These are phyloP conservation scores for Thalia dealbata DNA, from an alignment of 176 grass and related monocot species.

Conservation along the genomic window DNA sequence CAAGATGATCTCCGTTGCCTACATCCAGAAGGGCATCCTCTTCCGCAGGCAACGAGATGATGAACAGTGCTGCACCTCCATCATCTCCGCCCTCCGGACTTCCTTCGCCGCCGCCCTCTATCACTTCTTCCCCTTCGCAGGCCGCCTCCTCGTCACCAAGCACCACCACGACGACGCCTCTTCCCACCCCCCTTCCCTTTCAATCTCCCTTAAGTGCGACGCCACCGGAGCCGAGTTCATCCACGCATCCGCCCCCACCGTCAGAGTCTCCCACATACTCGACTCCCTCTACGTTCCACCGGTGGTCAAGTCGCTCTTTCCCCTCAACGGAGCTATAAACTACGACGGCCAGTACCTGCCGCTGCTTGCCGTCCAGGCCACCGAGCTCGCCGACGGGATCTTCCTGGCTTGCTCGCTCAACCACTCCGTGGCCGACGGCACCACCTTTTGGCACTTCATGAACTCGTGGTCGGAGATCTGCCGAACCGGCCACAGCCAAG, in stretches of 20 bases:
- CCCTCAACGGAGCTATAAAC: background rate
- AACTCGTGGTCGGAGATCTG: slow-evolving; percentile 46
- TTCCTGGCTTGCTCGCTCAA: slow-evolving; percentile 23
- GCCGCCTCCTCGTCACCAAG: background rate
- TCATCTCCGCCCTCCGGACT: background rate
- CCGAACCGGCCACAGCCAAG: slow-evolving; percentile 13
- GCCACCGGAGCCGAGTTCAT: slow-evolving; percentile 27
- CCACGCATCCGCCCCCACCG: slow-evolving; percentile 15
- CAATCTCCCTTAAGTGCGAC: slow-evolving; percentile 4
- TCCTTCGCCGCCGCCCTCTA: slow-evolving; percentile 24
- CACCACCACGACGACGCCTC: background rate
- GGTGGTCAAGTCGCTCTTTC: slow-evolving; percentile 16
- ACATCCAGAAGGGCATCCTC: slow-evolving; percentile 7
- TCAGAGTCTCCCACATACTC: slow-evolving; percentile 13
- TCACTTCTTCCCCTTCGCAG: slow-evolving; percentile 25
- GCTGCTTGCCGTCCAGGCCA: slow-evolving; percentile 11
- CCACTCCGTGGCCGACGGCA: slow-evolving; percentile 25
- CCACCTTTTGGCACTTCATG: slow-evolving; percentile 31
- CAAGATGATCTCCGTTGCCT: slow-evolving; percentile 1
- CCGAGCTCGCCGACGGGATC: slow-evolving; percentile 19
- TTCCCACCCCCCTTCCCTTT: background rate
- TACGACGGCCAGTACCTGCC: slow-evolving; percentile 6
- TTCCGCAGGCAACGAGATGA: background rate
- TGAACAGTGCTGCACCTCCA: too few species aligned
- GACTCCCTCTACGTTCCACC: slow-evolving; percentile 5